phyloP scores from a whole-genome alignment of 2,329 filamentous ascomycete genomes.

The Venturia carpophila region DNA sequence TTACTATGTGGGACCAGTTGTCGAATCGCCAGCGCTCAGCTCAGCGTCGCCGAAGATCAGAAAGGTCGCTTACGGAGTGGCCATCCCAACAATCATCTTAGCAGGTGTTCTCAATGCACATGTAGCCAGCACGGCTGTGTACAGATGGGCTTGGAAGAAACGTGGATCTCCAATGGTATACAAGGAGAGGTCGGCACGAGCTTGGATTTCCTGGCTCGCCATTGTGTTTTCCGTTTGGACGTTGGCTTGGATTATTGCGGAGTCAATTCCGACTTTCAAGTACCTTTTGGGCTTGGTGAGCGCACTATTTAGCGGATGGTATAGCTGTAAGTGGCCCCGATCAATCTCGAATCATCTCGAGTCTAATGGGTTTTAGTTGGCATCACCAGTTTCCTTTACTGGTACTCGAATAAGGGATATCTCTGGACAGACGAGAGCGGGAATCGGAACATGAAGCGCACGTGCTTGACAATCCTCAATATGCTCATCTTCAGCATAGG shows the following conservation, averaged over 20 bases:
- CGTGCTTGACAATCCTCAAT: slow-evolving; percentile 16
- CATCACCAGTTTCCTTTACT: slow-evolving; percentile 18
- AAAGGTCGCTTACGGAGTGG: slow-evolving; percentile 61
- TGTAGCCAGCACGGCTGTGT: slow-evolving; percentile 59
- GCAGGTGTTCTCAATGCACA: slow-evolving; percentile 64
- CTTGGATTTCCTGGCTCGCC: slow-evolving; percentile 43
- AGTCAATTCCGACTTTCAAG: slow-evolving; percentile 62
- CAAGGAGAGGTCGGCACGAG: slow-evolving; percentile 4
- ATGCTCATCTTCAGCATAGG: slow-evolving; percentile 17
- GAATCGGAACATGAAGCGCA: not conserved
- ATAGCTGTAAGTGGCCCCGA: slow-evolving; percentile 43
- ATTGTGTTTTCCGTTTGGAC: slow-evolving; percentile 51
- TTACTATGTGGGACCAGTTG: slow-evolving; percentile 53
- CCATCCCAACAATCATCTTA: slow-evolving; percentile 62
- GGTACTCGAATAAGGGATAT: not conserved
- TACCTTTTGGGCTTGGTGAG: slow-evolving; percentile 51
- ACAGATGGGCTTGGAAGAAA: slow-evolving; percentile 53
- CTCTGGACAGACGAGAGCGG: not conserved
- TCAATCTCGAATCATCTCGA: not conserved
- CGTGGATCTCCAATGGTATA: slow-evolving; percentile 42
- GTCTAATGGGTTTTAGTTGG: slow-evolving; percentile 15
- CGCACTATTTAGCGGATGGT: slow-evolving; percentile 52
- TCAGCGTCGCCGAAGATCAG: slow-evolving; percentile 50
- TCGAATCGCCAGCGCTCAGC: slow-evolving; percentile 59
- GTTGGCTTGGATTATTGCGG: slow-evolving; percentile 59